A percentile compares a stretch with the other conserved stretches of the same genome.
Evolutionary conservation across 257 asterid genomes (phyloP).

Genomic region (Fraxinus quadrangulata): DNA sequence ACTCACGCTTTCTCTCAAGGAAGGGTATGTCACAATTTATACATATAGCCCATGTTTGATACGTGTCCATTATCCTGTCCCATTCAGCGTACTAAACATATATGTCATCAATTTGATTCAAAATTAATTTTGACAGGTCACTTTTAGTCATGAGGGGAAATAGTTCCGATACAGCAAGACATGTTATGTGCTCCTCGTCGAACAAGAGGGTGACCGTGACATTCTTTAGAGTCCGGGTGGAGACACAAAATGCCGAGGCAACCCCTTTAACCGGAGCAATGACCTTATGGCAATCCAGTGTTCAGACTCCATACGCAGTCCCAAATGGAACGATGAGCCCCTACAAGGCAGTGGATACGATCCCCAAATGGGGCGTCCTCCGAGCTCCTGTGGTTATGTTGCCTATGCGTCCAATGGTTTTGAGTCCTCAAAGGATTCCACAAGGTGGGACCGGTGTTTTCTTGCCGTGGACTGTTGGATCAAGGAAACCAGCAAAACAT

Average conservation of each 20-base stretch:
- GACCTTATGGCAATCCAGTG: slow-evolving; percentile 81
- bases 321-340: slow-evolving; percentile 34
- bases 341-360: slow-evolving; percentile 45
- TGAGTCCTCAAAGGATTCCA: slow-evolving; percentile 57
- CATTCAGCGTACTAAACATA: neutral
- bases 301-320: slow-evolving; percentile 45
- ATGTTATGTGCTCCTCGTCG: slow-evolving; percentile 85
- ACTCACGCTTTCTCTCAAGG: slow-evolving; percentile 72
- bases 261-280: slow-evolving; percentile 46
- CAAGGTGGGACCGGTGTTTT: slow-evolving; percentile 93
- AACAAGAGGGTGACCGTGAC: slow-evolving; percentile 85
- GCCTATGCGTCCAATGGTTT: slow-evolving; percentile 57
- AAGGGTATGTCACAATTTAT: slow-evolving; percentile 58
- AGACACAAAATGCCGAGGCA: slow-evolving; percentile 40
- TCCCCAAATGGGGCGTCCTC: slow-evolving; percentile 75
- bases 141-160: slow-evolving; percentile 91
- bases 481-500: slow-evolving; percentile 70
- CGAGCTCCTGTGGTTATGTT: slow-evolving; percentile 74
- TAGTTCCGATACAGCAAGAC: slow-evolving; percentile 89
- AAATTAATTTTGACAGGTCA: slow-evolving; percentile 52
- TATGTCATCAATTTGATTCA: slow-evolving; percentile 3
- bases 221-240: slow-evolving; percentile 70
- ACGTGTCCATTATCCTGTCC: neutral
- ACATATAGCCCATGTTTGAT: neutral
- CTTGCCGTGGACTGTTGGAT: slow-evolving; percentile 73